These are phyloP conservation scores for Cercospora citrullina DNA, from an alignment of 2,329 filamentous ascomycete genomes.

Conservation along the genomic window DNA sequence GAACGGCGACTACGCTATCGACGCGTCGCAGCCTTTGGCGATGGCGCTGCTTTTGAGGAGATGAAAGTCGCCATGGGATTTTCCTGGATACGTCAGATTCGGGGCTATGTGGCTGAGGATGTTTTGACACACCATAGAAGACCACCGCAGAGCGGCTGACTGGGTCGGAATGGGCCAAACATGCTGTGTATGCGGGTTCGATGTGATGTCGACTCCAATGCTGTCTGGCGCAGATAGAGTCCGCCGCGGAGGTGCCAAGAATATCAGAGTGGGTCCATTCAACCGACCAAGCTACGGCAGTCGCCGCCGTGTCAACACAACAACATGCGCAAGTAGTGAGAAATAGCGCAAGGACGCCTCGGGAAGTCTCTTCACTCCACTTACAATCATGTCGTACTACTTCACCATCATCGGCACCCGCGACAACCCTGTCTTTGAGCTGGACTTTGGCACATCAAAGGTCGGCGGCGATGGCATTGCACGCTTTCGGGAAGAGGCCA, in stretches of 20 bases:
- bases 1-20: slow-evolving; percentile 79
- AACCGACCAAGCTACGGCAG: not conserved
- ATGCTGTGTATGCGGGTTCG: slow-evolving; percentile 51
- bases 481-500: slow-evolving; percentile 82
- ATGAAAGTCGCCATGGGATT: slow-evolving; percentile 92
- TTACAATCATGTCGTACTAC: slow-evolving; percentile 82
- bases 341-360: not conserved
- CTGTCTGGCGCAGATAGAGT: not conserved
- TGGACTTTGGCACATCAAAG: slow-evolving; percentile 96
- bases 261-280: slow-evolving; percentile 1
- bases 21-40: slow-evolving; percentile 79
- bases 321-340: not conserved
- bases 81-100: slow-evolving; percentile 62
- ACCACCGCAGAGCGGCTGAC: slow-evolving; percentile 73
- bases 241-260: slow-evolving; percentile 11
- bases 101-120: not conserved
- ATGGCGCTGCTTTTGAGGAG: slow-evolving; percentile 86
- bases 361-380: not conserved
- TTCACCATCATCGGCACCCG: slow-evolving; percentile 95
- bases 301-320: not conserved
- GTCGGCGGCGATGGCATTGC: slow-evolving; percentile 90
- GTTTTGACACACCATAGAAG: slow-evolving; percentile 68
- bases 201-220: not conserved
- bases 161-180: slow-evolving; percentile 82
- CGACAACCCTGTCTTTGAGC: slow-evolving; percentile 94